These are phyloP conservation scores for Aspergillus saccharolyticus DNA, from an alignment of 495 filamentous ascomycete genomes.

Conservation along the genomic window DNA sequence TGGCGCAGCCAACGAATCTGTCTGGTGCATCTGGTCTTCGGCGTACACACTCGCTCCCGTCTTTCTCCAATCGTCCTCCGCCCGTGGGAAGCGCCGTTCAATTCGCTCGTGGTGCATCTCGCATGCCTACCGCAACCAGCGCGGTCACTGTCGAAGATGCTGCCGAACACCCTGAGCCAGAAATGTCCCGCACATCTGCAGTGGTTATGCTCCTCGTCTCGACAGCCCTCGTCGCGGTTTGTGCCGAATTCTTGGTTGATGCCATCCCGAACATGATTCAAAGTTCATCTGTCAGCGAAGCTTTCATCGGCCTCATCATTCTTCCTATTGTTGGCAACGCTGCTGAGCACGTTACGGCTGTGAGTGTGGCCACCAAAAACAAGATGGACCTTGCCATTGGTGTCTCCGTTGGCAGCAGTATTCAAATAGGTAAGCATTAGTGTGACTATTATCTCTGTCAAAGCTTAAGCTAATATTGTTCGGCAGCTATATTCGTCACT, in stretches of 20 bases:
- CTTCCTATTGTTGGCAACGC: conserved; percentile 89
- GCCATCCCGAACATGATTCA: conserved; percentile 70
- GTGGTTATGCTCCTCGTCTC: conserved; percentile 68
- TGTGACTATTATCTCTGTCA: background rate
- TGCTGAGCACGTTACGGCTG: conserved; percentile 86
- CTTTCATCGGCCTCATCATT: conserved; percentile 85
- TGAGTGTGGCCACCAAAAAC: conserved; percentile 85
- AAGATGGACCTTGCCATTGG: conserved; percentile 95
- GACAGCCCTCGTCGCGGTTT: conserved; percentile 75
- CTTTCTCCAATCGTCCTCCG: conserved; percentile 53
- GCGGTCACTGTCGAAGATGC: conserved; percentile 26
- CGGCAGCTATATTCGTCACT: conserved; percentile 79
- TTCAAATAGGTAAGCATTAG: conserved; percentile 53
- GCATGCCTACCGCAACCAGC: conserved; percentile 20
- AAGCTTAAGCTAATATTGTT: conserved; percentile 9
- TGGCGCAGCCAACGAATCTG: conserved; percentile 28
- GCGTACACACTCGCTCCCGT: conserved; percentile 75
- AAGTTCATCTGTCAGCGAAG: conserved; percentile 59
- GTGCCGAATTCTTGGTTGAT: conserved; percentile 83
- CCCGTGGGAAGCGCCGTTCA: conserved; percentile 37
- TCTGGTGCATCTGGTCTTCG: conserved; percentile 46
- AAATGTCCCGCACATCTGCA: conserved; percentile 70
- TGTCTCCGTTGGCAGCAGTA: conserved; percentile 80
- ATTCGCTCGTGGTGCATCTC: conserved; percentile 35
- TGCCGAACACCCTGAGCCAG: conserved; percentile 43